These are phyloP conservation scores for Vitis rotundifolia DNA, from an alignment of 164 flowering plant species.

Conservation along the genomic window DNA sequence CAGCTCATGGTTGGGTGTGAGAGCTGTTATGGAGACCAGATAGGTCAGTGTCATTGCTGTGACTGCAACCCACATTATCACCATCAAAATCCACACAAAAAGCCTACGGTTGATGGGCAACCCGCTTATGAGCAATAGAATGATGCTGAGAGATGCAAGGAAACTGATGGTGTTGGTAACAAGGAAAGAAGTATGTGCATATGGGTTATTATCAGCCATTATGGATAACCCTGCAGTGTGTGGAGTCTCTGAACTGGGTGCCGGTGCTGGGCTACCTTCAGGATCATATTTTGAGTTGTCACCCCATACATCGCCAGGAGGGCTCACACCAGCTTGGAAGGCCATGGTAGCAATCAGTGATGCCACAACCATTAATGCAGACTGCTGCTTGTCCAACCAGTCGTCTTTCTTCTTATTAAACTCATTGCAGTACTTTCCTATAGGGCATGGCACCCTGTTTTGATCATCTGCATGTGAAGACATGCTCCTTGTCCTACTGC, in stretches of 20 bases:
- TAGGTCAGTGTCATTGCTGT: slow-evolving; percentile 7
- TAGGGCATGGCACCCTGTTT: too few species aligned
- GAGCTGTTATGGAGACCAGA: background rate
- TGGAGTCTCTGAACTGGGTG: too few species aligned
- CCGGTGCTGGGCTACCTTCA: background rate
- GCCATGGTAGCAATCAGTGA: slow-evolving; percentile 26
- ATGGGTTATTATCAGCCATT: background rate
- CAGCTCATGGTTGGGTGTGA: background rate
- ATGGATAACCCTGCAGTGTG: slow-evolving; percentile 13
- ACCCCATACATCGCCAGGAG: slow-evolving; percentile 25
- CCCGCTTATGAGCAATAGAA: slow-evolving; percentile 25
- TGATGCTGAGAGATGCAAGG: slow-evolving; percentile 20
- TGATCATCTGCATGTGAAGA: too few species aligned
- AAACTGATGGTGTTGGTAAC: slow-evolving; percentile 19
- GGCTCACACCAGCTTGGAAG: slow-evolving; percentile 21
- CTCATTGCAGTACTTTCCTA: too few species aligned
- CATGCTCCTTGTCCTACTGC: too few species aligned
- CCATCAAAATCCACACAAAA: slow-evolving; percentile 19
- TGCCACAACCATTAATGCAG: slow-evolving; percentile 27
- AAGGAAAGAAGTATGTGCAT: background rate
- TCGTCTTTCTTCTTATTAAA: background rate
- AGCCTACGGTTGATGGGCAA: slow-evolving; percentile 10
- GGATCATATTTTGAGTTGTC: background rate
- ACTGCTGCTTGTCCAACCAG: slow-evolving; percentile 7
- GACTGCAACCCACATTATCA: slow-evolving; percentile 21